Conservation (phyloP, 2,329 filamentous ascomycete species). For the Cordyceps farinosa region DNA sequence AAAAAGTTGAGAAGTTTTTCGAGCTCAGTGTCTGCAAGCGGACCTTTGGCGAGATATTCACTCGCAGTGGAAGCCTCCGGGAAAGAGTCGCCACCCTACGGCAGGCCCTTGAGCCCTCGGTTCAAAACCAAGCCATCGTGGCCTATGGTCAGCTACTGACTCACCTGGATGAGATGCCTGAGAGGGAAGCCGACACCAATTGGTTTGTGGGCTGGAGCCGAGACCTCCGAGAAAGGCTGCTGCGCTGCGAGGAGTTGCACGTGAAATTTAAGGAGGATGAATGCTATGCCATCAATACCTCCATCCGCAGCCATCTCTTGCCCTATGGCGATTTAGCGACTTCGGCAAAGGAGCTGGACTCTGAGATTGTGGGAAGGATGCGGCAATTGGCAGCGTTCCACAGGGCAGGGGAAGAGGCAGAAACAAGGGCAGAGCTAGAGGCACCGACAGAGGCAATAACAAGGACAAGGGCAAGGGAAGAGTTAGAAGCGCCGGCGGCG, state of each 20-base stretch:
- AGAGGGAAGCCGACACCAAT: too few relatives aligned
- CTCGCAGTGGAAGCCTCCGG: neutral
- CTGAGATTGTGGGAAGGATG: too few relatives aligned
- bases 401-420: too few relatives aligned
- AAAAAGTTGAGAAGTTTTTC: neutral
- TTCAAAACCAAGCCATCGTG: neutral
- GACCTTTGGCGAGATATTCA: neutral
- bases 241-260: conserved; percentile 1
- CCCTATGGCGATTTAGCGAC: neutral
- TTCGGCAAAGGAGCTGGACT: too few relatives aligned
- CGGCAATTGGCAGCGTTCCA: too few relatives aligned
- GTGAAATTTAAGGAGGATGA: neutral
- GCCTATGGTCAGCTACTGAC: neutral
- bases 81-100: neutral
- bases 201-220: neutral
- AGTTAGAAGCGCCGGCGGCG: too few relatives aligned
- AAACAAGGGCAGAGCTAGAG: too few relatives aligned
- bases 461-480: neutral
- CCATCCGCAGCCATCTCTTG: neutral
- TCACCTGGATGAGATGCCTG: neutral
- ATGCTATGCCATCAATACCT: neutral
- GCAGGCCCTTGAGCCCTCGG: neutral
- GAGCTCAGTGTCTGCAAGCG: neutral
- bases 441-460: neutral
- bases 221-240: neutral